Base-by-base conservation (phyloP, 129 eudicot genomes). In the Cynara cardunculus region DNA sequence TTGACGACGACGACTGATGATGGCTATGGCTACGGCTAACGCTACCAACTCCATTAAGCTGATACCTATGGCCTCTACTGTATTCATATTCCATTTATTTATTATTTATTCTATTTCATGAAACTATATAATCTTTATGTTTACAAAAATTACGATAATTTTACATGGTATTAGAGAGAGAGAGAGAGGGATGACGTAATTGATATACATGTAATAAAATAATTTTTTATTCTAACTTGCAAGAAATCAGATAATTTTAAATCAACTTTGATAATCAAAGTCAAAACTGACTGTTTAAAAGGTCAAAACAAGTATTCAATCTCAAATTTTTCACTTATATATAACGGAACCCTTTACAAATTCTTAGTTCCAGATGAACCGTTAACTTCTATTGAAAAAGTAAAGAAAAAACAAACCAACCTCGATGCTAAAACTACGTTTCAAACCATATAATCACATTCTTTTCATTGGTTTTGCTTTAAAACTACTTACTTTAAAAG, bases 331-430 rank as follows among this genome's bases (percentile, higher is more conserved):
- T n/a, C n/a, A n/a, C 32, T 1, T 28, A 49, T 64, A 14, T 7
- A 39, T 44, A 78, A 72, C 56, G 64, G 26, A 21, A 69, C 46
- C 73, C 74, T 82, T 86, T 82, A 82, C 89, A 82, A 73, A 26
- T 85, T 82, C 41, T 24, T 85, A 30, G 24, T 76, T 76, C 27
- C 19, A 31, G 18, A 59, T 25, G 66, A 85, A 69, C 46, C 25
- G 0, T 13, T 7, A 84, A 59, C 61, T 39, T 77, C 65, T 67
- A 78, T 39, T 46, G 5, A 31, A 21, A 77, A 59, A 70, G 10
- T 18, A 26, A 69, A 35, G 16, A 21, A 72, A 39, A 21, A 69
- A 79, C 44, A n/a, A 86, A 64, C 41, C 41, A 75, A 34, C 73
- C 68, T n/a, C 24, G 24, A 75, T 30, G 9, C 77, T 32, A 77